A percentile compares a stretch with the other conserved stretches of the same genome.
These are phyloP conservation scores for Capsicum pubescens DNA, from an alignment of 257 asterid species.

Conservation along the genomic window DNA sequence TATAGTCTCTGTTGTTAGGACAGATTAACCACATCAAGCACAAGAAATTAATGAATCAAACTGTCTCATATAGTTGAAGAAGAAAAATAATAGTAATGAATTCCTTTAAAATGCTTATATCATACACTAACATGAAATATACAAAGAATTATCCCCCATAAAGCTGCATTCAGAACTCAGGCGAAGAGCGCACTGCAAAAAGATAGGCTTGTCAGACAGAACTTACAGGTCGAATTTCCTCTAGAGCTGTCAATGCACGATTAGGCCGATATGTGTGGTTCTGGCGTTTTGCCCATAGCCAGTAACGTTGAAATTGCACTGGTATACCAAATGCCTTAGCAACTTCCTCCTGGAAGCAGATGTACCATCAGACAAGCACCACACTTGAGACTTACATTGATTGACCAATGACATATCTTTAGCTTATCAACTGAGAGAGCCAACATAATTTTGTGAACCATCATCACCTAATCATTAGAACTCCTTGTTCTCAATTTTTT, in stretches of 20 bases:
- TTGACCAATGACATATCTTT: background rate
- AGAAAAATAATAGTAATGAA: background rate
- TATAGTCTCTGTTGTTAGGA: background rate
- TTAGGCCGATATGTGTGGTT: conserved; percentile 85
- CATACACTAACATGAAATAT: background rate
- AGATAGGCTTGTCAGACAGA: conserved; percentile 2
- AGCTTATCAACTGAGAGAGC: background rate
- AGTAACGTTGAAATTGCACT: conserved; percentile 75
- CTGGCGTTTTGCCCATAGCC: conserved; percentile 88
- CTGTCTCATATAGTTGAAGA: background rate
- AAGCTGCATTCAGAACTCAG: background rate
- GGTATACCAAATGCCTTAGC: conserved; percentile 78
- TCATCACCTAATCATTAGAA: background rate
- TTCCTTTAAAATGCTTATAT: background rate
- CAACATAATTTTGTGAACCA: background rate
- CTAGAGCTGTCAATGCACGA: conserved; percentile 67
- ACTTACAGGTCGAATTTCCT: conserved; percentile 76
- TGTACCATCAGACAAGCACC: background rate
- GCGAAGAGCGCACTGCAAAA: background rate
- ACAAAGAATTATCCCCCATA: background rate
- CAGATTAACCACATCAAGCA: conserved; percentile 1
- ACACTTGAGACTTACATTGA: background rate
- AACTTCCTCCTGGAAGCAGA: conserved; percentile 69
- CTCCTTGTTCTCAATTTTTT: background rate
- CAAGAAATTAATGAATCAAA: background rate